These are phyloP conservation scores for Colletotrichum noveboracense DNA, from an alignment of 2,329 filamentous ascomycete genomes.

Conservation along the genomic window DNA sequence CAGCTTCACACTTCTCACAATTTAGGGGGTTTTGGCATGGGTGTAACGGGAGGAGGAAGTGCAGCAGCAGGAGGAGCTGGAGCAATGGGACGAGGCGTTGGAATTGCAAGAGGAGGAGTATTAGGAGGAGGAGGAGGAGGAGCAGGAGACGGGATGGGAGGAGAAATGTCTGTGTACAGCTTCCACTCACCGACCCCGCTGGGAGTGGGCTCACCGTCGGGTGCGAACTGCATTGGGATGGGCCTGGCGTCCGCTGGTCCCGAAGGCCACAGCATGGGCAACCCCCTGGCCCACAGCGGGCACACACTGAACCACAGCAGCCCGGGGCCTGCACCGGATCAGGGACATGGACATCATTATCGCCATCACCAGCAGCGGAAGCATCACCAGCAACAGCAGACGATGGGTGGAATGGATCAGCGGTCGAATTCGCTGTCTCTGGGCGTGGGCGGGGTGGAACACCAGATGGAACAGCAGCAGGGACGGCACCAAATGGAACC, in stretches of 20 bases:
- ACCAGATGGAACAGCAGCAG: neutral
- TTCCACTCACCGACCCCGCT: neutral
- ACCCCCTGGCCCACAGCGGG: neutral
- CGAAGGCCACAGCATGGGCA: neutral
- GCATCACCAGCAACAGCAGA: too few relatives aligned
- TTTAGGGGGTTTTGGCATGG: neutral
- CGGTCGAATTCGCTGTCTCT: neutral
- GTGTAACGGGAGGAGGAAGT: neutral
- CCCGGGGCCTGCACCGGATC: too few relatives aligned
- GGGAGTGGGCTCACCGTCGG: neutral
- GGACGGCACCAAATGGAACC: neutral
- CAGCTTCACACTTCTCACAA: neutral
- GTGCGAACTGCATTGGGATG: neutral
- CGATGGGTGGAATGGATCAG: too few relatives aligned
- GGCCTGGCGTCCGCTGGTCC: neutral
- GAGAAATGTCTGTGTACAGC: neutral
- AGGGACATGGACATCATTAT: too few relatives aligned
- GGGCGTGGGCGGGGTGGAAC: neutral
- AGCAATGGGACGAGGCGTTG: neutral
- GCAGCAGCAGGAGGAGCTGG: neutral
- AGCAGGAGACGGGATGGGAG: neutral
- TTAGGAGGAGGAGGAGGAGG: neutral
- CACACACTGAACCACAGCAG: neutral
- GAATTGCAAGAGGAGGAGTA: neutral
- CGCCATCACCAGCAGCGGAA: too few relatives aligned